phyloP scores from a whole-genome alignment of 1,139 yeast species.

The Wickerhamiella pararugosa region DNA sequence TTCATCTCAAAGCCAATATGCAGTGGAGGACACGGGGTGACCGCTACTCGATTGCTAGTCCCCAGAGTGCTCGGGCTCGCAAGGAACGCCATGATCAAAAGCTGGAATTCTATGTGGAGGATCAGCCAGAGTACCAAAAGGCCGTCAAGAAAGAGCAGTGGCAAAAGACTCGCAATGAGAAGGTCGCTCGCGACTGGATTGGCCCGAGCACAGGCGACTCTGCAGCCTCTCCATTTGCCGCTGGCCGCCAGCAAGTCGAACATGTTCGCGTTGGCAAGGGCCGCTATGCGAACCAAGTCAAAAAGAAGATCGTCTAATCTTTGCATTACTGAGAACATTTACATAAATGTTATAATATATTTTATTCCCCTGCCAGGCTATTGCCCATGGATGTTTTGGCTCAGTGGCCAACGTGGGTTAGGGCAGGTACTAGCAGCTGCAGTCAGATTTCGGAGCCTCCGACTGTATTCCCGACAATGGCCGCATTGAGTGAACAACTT shows the following conservation, averaged over 20 bases:
- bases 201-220: constrained; percentile 94
- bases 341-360: no score
- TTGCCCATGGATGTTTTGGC: no score
- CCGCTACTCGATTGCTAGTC: constrained; percentile 49
- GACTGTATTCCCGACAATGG: no score
- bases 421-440: no score
- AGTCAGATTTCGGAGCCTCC: no score
- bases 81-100: constrained; percentile 19
- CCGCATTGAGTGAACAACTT: constrained; percentile 21
- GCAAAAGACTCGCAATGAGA: constrained; percentile 77
- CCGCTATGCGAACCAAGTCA: constrained; percentile 52
- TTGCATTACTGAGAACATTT: no score
- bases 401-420: no score
- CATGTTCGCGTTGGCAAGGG: constrained; percentile 77
- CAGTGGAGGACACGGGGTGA: constrained; percentile 92
- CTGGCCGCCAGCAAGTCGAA: constrained; percentile 31
- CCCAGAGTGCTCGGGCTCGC: constrained; percentile 28
- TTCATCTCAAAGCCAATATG: constrained; percentile 83
- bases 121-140: constrained; percentile 82
- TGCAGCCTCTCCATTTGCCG: constrained; percentile 77
- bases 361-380: no score
- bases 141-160: constrained; percentile 80
- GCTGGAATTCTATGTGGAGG: constrained; percentile 54
- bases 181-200: constrained; percentile 71
- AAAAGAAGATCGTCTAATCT: no score